Percentiles rank a stretch among this genome's conserved stretches.
These are phyloP conservation scores for Arthroderma uncinatum DNA, from an alignment of 2,329 filamentous ascomycete genomes.

Conservation along the genomic window DNA sequence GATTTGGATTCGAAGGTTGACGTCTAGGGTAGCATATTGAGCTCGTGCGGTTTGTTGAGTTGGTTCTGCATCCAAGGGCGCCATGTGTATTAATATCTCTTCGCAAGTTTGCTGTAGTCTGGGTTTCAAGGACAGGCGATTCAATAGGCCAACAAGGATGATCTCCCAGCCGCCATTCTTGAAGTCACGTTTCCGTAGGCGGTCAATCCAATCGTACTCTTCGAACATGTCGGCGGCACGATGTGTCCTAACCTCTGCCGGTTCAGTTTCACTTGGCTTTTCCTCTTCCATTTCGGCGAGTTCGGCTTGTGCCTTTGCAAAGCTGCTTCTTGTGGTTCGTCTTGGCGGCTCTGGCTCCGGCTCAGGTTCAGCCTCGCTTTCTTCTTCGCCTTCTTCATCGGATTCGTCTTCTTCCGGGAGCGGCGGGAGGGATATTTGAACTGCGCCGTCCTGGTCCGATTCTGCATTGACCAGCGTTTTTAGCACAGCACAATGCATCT, in stretches of 20 bases:
- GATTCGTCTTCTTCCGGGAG: slow-evolving; percentile 61
- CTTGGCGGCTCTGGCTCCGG: slow-evolving; percentile 60
- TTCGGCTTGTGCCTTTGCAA: slow-evolving; percentile 70
- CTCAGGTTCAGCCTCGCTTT: slow-evolving; percentile 48
- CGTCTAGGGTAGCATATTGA: slow-evolving; percentile 64
- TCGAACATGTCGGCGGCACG: slow-evolving; percentile 62
- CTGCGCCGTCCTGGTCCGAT: slow-evolving; percentile 57
- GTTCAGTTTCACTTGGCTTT: slow-evolving; percentile 37
- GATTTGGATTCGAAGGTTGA: slow-evolving; percentile 69
- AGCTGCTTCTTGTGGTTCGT: slow-evolving; percentile 72
- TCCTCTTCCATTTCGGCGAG: slow-evolving; percentile 51
- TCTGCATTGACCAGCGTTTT: slow-evolving; percentile 74
- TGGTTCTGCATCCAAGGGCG: slow-evolving; percentile 64
- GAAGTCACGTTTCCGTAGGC: slow-evolving; percentile 73
- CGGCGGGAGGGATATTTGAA: slow-evolving; percentile 68
- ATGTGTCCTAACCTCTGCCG: slow-evolving; percentile 29
- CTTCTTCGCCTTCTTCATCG: slow-evolving; percentile 50
- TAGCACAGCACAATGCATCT: slow-evolving; percentile 82
- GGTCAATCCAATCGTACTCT: slow-evolving; percentile 72
- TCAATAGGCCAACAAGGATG: slow-evolving; percentile 73
- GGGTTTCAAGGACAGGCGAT: slow-evolving; percentile 70
- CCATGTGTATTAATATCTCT: slow-evolving; percentile 66
- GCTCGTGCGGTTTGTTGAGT: slow-evolving; percentile 60
- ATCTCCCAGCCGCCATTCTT: slow-evolving; percentile 81
- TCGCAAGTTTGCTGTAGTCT: slow-evolving; percentile 62